Evolutionary conservation across 805 yeast genomes (phyloP).

Genomic region (Candida koratica): DNA sequence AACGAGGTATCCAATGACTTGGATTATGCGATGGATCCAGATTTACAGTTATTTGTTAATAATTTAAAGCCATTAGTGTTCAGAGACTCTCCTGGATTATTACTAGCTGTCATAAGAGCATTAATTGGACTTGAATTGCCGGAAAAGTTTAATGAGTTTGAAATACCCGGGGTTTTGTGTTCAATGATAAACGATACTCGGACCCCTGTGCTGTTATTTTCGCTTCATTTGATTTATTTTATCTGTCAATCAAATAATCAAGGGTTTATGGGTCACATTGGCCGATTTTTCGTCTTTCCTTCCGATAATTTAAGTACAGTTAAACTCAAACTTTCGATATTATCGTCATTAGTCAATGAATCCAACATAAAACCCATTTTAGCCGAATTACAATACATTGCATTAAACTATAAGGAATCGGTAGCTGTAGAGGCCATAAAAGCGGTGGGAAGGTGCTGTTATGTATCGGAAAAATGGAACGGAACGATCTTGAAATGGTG

Average conservation of each 20-base stretch:
- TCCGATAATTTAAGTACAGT: conserved; percentile 45
- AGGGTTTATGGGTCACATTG: conserved; percentile 32
- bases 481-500: conserved; percentile 62
- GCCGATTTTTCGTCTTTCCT: conserved; percentile 54
- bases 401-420: conserved; percentile 16
- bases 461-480: conserved; percentile 45
- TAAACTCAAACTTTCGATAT: conserved; percentile 54
- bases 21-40: conserved; percentile 48
- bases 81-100: conserved; percentile 55
- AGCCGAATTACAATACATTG: conserved; percentile 59
- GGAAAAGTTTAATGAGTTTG: conserved; percentile 42
- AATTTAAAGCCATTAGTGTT: conserved; percentile 45
- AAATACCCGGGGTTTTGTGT: conserved; percentile 49
- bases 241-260: conserved; percentile 29
- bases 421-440: conserved; percentile 49
- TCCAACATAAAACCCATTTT: conserved; percentile 49
- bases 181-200: conserved; percentile 33
- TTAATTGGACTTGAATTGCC: conserved; percentile 58
- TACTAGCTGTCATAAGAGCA: conserved; percentile 57
- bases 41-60: conserved; percentile 51
- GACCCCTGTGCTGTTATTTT: conserved; percentile 21
- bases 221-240: conserved; percentile 47
- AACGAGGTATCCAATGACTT: conserved; percentile 23
- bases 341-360: conserved; percentile 55
- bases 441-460: conserved; percentile 60